phyloP scores from a whole-genome alignment of 2,329 filamentous ascomycete genomes.

The Emericellopsis cladophorae region DNA sequence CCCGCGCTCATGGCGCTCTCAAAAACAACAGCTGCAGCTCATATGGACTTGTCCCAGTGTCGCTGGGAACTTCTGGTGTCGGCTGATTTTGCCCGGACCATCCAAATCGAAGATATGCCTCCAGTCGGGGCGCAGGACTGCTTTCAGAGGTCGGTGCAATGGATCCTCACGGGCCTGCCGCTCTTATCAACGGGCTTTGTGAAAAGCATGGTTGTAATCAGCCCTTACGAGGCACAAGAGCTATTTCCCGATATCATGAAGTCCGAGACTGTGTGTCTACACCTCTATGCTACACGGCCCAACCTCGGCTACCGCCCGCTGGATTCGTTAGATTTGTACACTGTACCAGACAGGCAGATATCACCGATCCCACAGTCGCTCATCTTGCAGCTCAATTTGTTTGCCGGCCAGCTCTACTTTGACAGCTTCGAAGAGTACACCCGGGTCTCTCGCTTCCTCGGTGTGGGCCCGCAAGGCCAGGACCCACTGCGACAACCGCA shows the following conservation, averaged over 20 bases:
- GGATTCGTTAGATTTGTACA: constrained; percentile 9
- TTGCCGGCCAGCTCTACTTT: constrained; percentile 57
- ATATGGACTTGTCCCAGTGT: too few relatives aligned
- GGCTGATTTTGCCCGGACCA: neutral
- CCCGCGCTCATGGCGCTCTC: too few relatives aligned
- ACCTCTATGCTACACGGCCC: constrained; percentile 36
- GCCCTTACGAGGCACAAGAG: constrained; percentile 45
- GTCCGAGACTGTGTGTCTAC: constrained; percentile 24
- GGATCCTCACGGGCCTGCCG: neutral
- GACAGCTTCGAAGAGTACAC: constrained; percentile 39
- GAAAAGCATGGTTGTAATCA: constrained; percentile 23
- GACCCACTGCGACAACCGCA: too few relatives aligned
- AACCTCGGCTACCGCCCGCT: constrained; percentile 13
- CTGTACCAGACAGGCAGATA: constrained; percentile 2
- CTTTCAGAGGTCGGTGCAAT: neutral
- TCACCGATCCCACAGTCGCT: constrained; percentile 9
- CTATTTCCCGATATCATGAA: constrained; percentile 26
- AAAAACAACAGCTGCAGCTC: too few relatives aligned
- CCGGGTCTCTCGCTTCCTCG: constrained; percentile 35
- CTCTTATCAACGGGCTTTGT: neutral
- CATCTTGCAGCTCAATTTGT: constrained; percentile 44
- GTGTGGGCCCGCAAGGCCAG: constrained; percentile 22
- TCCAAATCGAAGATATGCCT: neutral
- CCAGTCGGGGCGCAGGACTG: neutral
- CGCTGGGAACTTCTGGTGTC: neutral